phyloP scores from a whole-genome alignment of 2,329 filamentous ascomycete genomes.

The Penicillium sumatraense region DNA sequence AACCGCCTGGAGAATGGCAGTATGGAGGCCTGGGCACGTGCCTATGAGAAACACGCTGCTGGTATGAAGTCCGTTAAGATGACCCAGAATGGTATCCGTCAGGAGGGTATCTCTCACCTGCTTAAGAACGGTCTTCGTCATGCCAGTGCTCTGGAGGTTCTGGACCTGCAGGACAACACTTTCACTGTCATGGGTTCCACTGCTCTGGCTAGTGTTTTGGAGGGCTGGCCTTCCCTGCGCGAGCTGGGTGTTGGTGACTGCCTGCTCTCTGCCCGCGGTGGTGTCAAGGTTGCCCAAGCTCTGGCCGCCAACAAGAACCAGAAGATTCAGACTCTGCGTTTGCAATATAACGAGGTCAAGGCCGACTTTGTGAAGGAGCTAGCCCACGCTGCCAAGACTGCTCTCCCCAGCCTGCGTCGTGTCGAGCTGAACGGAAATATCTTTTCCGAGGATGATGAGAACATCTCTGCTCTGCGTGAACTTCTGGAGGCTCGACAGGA shows the following conservation, averaged over 20 bases:
- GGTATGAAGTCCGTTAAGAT: slow-evolving; percentile 88
- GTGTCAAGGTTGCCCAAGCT: slow-evolving; percentile 72
- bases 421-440: slow-evolving; percentile 97
- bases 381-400: slow-evolving; percentile 67
- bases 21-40: slow-evolving; percentile 92
- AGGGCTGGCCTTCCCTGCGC: slow-evolving; percentile 73
- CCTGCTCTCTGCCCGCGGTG: slow-evolving; percentile 77
- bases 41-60: slow-evolving; percentile 77
- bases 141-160: slow-evolving; percentile 69
- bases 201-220: slow-evolving; percentile 75
- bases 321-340: slow-evolving; percentile 77
- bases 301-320: slow-evolving; percentile 76
- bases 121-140: slow-evolving; percentile 77
- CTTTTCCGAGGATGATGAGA: slow-evolving; percentile 82
- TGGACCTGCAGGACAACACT: slow-evolving; percentile 97
- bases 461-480: slow-evolving; percentile 69
- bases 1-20: slow-evolving; percentile 95
- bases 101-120: slow-evolving; percentile 85
- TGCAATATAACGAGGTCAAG: slow-evolving; percentile 96
- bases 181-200: slow-evolving; percentile 82
- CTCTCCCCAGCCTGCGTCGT: slow-evolving; percentile 76
- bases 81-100: slow-evolving; percentile 97
- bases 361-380: slow-evolving; percentile 73
- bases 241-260: slow-evolving; percentile 92
- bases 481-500: slow-evolving; percentile 80